Conservation (phyloP, 495 filamentous ascomycete species). For the Amniculicola lignicola region DNA sequence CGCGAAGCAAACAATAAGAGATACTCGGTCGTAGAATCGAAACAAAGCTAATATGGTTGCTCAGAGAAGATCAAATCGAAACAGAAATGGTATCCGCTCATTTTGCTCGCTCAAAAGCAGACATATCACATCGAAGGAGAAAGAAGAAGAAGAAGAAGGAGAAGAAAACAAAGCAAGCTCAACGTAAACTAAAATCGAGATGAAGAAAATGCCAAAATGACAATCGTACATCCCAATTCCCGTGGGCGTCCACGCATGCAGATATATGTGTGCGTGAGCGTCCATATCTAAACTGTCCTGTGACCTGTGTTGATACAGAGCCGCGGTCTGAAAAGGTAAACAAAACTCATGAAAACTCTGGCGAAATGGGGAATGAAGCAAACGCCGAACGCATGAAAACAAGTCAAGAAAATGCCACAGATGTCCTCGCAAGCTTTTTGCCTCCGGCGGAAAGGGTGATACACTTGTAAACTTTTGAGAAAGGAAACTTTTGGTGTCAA, state of each 20-base stretch:
- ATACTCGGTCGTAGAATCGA: neutral
- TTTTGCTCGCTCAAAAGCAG: conserved; percentile 19
- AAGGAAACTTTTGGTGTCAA: conserved; percentile 26
- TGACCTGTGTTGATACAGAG: conserved; percentile 20
- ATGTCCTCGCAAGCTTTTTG: conserved; percentile 21
- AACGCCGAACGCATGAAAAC: conserved; percentile 5
- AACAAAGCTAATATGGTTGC: neutral
- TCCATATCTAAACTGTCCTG: conserved; percentile 25
- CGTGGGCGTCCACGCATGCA: conserved; percentile 16
- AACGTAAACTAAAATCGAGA: neutral
- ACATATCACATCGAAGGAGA: neutral
- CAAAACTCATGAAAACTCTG: neutral
- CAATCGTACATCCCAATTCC: conserved; percentile 30
- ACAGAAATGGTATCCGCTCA: too few species aligned
- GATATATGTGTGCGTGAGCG: conserved; percentile 27
- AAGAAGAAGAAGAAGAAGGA: neutral
- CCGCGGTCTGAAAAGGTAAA: neutral
- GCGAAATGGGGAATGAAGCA: conserved; percentile 5
- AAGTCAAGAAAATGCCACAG: neutral
- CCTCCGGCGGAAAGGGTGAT: conserved; percentile 11
- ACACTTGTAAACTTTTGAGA: conserved; percentile 12
- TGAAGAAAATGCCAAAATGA: conserved; percentile 6
- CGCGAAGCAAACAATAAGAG: conserved; percentile 1
- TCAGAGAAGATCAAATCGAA: conserved; percentile 6
- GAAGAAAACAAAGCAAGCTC: neutral